Percentiles rank a stretch among this genome's conserved stretches.
Evolutionary conservation across 768 basidiomycete species (phyloP).

Genomic region (Calocybe gangraenosa): DNA sequence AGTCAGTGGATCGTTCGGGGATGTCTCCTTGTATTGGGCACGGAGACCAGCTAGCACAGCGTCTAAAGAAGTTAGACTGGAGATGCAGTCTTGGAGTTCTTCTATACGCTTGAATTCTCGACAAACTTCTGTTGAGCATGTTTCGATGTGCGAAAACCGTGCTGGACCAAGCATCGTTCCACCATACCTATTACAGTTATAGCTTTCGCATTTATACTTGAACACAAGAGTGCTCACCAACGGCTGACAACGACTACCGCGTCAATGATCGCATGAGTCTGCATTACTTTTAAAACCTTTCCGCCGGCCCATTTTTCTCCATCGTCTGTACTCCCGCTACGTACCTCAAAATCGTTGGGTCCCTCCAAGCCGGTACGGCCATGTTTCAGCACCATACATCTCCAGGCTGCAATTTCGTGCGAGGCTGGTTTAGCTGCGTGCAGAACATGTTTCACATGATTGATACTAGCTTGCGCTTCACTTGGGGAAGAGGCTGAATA

Average conservation of each 20-base stretch:
- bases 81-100: constrained; percentile 59
- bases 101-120: constrained; percentile 61
- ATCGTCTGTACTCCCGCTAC: constrained; percentile 65
- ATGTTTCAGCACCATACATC: constrained; percentile 67
- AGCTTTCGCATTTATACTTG: neutral
- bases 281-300: constrained; percentile 63
- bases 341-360: constrained; percentile 72
- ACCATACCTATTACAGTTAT: constrained; percentile 58
- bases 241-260: constrained; percentile 77
- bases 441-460: constrained; percentile 51
- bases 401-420: constrained; percentile 77
- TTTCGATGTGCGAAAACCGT: constrained; percentile 75
- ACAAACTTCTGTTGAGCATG: constrained; percentile 72
- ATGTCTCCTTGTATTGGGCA: constrained; percentile 27
- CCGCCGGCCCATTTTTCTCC: constrained; percentile 72
- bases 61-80: constrained; percentile 57
- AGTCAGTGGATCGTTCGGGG: constrained; percentile 18
- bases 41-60: constrained; percentile 56
- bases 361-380: constrained; percentile 64
- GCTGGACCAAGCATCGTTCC: constrained; percentile 76
- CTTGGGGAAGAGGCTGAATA: constrained; percentile 49
- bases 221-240: constrained; percentile 43
- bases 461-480: constrained; percentile 45
- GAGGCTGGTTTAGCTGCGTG: constrained; percentile 57
- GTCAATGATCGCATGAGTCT: constrained; percentile 65